phyloP scores from a whole-genome alignment of 306 rosid genomes.

The Castanea sativa region DNA sequence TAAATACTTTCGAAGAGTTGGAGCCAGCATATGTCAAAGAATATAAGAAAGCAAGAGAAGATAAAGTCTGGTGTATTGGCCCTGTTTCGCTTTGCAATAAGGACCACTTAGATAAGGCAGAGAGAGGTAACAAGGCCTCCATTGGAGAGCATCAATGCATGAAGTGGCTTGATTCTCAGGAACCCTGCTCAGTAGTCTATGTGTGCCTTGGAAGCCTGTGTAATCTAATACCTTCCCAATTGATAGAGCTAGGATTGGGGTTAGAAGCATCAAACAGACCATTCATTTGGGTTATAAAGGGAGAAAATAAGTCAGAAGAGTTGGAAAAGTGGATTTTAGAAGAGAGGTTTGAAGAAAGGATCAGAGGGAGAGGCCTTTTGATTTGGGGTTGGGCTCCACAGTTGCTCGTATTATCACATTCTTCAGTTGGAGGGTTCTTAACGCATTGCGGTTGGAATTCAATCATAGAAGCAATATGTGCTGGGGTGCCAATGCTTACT shows the following conservation, averaged over 20 bases:
- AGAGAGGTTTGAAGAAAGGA: conserved; percentile 41
- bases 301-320: not conserved
- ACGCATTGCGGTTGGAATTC: conserved; percentile 76
- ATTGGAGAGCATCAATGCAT: conserved; percentile 22
- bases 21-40: conserved; percentile 41
- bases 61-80: conserved; percentile 54
- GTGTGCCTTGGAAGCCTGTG: conserved; percentile 45
- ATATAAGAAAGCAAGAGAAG: conserved; percentile 34
- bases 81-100: conserved; percentile 38
- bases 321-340: conserved; percentile 37
- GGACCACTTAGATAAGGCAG: conserved; percentile 40
- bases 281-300: conserved; percentile 33
- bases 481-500: conserved; percentile 39
- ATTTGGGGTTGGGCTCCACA: conserved; percentile 70
- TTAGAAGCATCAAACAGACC: conserved; percentile 35
- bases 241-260: conserved; percentile 37
- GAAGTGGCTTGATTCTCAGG: conserved; percentile 47
- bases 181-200: conserved; percentile 38
- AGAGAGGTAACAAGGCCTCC: conserved; percentile 47
- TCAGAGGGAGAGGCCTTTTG: conserved; percentile 25
- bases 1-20: conserved; percentile 35
- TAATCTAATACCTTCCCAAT: conserved; percentile 3
- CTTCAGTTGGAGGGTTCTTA: conserved; percentile 48
- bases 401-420: conserved; percentile 42
- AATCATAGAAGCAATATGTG: conserved; percentile 43